phyloP scores from a whole-genome alignment of 257 asterid genomes.

The Fraxinus quadrangulata region DNA sequence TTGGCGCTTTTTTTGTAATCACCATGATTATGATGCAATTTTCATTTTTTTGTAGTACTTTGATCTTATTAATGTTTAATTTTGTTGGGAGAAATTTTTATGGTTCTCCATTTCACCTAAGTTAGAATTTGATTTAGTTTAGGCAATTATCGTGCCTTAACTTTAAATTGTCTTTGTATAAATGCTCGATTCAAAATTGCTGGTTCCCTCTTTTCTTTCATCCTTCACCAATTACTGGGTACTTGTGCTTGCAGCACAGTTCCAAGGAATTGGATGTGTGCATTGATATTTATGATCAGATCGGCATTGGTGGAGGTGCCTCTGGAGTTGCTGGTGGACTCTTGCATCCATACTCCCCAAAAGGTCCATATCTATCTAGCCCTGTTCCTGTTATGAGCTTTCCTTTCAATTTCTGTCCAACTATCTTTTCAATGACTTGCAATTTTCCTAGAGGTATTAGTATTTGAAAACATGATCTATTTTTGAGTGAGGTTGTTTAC shows the following conservation, averaged over 20 bases:
- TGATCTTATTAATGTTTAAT: not conserved
- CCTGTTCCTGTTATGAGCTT: conserved; percentile 18
- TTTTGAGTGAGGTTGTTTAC: conserved; percentile 18
- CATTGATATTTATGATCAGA: conserved; percentile 86
- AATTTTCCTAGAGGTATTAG: not conserved
- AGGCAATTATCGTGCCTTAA: not conserved
- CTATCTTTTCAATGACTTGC: conserved; percentile 1
- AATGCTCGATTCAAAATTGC: not conserved
- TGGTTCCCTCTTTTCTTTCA: conserved; percentile 1
- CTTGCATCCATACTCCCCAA: conserved; percentile 94
- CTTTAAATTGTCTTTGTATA: not conserved
- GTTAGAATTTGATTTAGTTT: not conserved
- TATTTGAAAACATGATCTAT: not conserved
- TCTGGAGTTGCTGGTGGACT: conserved; percentile 99
- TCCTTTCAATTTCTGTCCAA: conserved; percentile 11
- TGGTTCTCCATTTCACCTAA: not conserved
- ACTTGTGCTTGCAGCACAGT: conserved; percentile 51
- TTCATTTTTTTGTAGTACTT: not conserved
- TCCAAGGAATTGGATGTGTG: conserved; percentile 55
- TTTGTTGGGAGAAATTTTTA: not conserved
- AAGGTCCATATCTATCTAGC: conserved; percentile 47
- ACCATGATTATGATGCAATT: not conserved
- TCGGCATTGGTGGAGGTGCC: conserved; percentile 97
- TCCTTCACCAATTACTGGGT: conserved; percentile 27
- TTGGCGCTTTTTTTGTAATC: not conserved